A percentile compares a stretch with the other conserved stretches of the same genome.
phyloP scores from a whole-genome alignment of 2,329 filamentous ascomycete species.

The Penicillium sp. region DNA sequence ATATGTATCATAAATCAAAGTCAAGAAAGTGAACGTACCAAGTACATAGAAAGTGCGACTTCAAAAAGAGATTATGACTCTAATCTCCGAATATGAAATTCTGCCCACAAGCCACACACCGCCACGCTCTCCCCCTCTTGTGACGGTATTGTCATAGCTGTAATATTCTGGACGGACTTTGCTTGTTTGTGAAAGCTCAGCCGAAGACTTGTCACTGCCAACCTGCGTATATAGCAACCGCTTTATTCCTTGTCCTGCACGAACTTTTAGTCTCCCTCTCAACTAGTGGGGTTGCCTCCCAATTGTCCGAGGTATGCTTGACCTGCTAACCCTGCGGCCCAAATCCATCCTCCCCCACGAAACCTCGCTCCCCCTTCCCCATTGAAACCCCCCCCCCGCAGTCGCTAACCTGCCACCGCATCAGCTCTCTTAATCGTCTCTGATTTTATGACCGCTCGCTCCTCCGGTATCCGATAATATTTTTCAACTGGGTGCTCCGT shows the following conservation, averaged over 20 bases:
- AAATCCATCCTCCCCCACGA: slow-evolving; percentile 32
- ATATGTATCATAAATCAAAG: not conserved
- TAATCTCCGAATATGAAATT: slow-evolving; percentile 18
- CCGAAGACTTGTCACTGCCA: not conserved
- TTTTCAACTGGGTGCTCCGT: slow-evolving; percentile 12
- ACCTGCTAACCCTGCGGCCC: slow-evolving; percentile 29
- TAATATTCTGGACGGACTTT: not conserved
- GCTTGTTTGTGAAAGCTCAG: slow-evolving; percentile 19
- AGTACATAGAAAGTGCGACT: slow-evolving; percentile 7
- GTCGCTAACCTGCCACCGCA: slow-evolving; percentile 12
- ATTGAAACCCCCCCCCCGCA: slow-evolving; percentile 19
- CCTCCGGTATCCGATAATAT: slow-evolving; percentile 7
- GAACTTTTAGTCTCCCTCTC: not conserved
- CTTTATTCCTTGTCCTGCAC: not conserved
- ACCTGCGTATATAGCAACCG: not conserved
- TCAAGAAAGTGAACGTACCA: not conserved
- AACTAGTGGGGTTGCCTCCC: slow-evolving; percentile 7
- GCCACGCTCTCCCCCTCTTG: slow-evolving; percentile 29
- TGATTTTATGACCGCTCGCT: slow-evolving; percentile 13
- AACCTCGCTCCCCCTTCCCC: slow-evolving; percentile 32
- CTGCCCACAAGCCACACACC: slow-evolving; percentile 29
- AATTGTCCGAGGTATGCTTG: slow-evolving; percentile 28
- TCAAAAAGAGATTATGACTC: slow-evolving; percentile 19
- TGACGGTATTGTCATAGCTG: slow-evolving; percentile 17
- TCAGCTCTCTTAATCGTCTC: slow-evolving; percentile 5